These are phyloP conservation scores for Penicillium expansum DNA, from an alignment of 2,329 filamentous ascomycete species.

Conservation along the genomic window DNA sequence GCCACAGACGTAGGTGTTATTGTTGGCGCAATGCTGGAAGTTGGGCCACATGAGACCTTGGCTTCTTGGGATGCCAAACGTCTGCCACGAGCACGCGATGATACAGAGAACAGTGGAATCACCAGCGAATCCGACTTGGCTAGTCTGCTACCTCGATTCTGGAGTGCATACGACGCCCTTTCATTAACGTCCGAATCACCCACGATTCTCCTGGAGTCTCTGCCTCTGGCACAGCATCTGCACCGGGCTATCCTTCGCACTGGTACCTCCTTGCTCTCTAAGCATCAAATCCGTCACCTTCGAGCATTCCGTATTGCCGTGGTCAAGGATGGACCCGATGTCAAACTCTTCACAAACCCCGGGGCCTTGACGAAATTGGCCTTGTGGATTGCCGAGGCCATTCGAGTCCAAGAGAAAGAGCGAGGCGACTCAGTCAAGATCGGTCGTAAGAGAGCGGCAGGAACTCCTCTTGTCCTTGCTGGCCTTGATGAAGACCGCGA, in stretches of 20 bases:
- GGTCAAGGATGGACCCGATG: constrained; percentile 91
- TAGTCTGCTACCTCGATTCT: constrained; percentile 51
- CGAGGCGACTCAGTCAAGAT: constrained; percentile 64
- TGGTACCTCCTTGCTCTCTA: constrained; percentile 85
- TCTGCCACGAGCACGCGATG: constrained; percentile 22
- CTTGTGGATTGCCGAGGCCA: constrained; percentile 89
- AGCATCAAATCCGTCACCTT: constrained; percentile 89
- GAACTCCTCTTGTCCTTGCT: constrained; percentile 84
- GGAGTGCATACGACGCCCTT: constrained; percentile 59
- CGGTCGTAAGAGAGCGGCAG: constrained; percentile 44
- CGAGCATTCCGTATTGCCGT: constrained; percentile 92
- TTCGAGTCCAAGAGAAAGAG: constrained; percentile 83
- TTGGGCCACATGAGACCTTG: constrained; percentile 55
- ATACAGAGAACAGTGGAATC: constrained; percentile 16
- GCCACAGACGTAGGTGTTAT: constrained; percentile 94
- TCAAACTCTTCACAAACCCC: constrained; percentile 86
- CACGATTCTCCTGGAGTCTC: constrained; percentile 64
- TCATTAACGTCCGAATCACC: constrained; percentile 46
- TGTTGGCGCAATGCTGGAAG: constrained; percentile 86
- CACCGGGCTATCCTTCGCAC: constrained; percentile 91
- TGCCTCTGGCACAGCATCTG: constrained; percentile 82
- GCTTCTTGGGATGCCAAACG: constrained; percentile 35
- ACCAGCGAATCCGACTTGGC: constrained; percentile 28
- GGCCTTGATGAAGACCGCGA: constrained; percentile 82
- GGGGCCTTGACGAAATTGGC: constrained; percentile 91